Percentiles rank a stretch among this genome's conserved stretches.
Conservation (phyloP, 1,284 basidiomycete species). For the Bjerkandera adusta region DNA sequence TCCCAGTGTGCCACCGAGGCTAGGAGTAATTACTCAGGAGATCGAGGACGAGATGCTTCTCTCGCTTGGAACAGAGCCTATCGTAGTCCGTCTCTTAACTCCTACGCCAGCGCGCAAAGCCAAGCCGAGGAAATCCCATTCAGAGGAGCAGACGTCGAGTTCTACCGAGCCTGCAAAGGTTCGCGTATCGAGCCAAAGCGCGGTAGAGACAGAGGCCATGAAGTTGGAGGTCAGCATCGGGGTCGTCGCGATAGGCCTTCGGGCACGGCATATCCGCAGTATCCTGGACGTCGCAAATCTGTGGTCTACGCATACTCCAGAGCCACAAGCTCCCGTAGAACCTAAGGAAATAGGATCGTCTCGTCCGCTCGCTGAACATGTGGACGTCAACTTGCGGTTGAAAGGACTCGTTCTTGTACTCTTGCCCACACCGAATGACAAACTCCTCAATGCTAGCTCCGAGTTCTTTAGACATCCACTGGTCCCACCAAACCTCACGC, state of each 20-base stretch:
- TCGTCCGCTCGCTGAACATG: slow-evolving; percentile 28
- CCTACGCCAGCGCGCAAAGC: slow-evolving; percentile 25
- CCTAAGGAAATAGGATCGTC: slow-evolving; percentile 10
- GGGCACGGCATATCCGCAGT: slow-evolving; percentile 50
- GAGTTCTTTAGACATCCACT: slow-evolving; percentile 58
- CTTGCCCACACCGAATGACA: slow-evolving; percentile 30
- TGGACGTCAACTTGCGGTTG: slow-evolving; percentile 38
- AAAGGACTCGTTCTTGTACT: slow-evolving; percentile 52
- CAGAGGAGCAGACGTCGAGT: background rate
- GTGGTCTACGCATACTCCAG: slow-evolving; percentile 33
- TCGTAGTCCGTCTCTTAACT: slow-evolving; percentile 53
- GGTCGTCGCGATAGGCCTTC: slow-evolving; percentile 48
- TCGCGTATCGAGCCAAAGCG: background rate
- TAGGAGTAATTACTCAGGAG: slow-evolving; percentile 15
- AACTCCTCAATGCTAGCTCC: too few relatives aligned
- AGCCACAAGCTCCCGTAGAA: slow-evolving; percentile 9
- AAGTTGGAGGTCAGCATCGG: slow-evolving; percentile 39
- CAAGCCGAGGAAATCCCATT: background rate
- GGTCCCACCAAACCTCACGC: slow-evolving; percentile 45
- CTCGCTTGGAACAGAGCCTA: slow-evolving; percentile 56
- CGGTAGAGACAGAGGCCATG: background rate
- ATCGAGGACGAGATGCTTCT: slow-evolving; percentile 46
- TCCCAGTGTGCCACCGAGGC: slow-evolving; percentile 2
- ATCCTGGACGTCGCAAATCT: slow-evolving; percentile 41
- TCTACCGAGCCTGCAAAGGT: too few relatives aligned